Conservation (phyloP, 345 rosid genomes). For the Garcia nutans region DNA sequence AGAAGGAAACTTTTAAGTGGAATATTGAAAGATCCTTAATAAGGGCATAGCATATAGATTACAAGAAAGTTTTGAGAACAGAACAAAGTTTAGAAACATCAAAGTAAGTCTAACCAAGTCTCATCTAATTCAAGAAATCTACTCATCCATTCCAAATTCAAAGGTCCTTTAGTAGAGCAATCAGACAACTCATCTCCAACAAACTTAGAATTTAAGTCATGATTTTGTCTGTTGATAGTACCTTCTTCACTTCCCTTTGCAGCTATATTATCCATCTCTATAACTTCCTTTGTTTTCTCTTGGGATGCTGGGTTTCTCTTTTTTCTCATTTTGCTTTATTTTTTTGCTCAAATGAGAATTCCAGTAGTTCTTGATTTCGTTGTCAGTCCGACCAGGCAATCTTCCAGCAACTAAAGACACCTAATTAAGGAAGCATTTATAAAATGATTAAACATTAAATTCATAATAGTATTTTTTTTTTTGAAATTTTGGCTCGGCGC, state of each 20-base stretch:
- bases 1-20: background rate
- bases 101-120: conserved; percentile 23
- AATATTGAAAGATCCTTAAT: background rate
- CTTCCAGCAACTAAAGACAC: conserved; percentile 76
- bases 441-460: too few species aligned
- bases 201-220: conserved; percentile 13
- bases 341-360: conserved; percentile 78
- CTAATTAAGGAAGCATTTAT: conserved; percentile 18
- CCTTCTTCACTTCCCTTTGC: conserved; percentile 16
- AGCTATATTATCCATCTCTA: background rate
- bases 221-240: background rate
- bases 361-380: conserved; percentile 77
- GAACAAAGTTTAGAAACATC: conserved; percentile 1
- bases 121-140: conserved; percentile 39
- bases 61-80: background rate
- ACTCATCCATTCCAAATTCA: background rate
- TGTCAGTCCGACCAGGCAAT: conserved; percentile 65
- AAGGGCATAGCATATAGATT: too few species aligned
- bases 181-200: conserved; percentile 3
- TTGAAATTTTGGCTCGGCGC: too few species aligned
- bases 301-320: background rate
- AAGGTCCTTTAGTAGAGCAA: too few species aligned
- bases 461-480: too few species aligned
- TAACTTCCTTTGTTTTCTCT: conserved; percentile 2
- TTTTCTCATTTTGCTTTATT: conserved; percentile 40